Evolutionary conservation across 1,139 yeast genomes (phyloP).

Genomic region (Yamadazyma mexicana): DNA sequence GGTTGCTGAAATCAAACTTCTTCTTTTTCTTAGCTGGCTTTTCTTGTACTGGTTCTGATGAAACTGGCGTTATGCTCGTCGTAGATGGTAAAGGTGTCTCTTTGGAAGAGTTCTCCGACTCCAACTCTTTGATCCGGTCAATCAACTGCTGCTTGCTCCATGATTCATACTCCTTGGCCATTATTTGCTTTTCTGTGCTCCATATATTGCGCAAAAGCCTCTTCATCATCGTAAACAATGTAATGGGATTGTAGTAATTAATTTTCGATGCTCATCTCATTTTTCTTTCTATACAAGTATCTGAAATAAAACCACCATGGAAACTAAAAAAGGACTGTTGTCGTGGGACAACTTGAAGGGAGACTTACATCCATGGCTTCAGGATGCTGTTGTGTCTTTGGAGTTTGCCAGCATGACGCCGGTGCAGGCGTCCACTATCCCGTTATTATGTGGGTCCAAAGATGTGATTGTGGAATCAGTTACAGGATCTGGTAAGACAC

Average conservation of each 20-base stretch:
- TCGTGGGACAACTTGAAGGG: constrained; percentile 37
- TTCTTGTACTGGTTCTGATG: neutral
- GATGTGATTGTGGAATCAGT: constrained; percentile 97
- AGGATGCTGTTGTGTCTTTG: constrained; percentile 66
- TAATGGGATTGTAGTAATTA: no score
- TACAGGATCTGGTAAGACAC: constrained; percentile 95
- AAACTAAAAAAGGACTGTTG: constrained; percentile 35
- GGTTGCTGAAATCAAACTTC: constrained; percentile 67
- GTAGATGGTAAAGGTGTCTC: no score
- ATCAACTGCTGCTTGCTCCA: constrained; percentile 59
- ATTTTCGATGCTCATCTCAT: constrained; percentile 11
- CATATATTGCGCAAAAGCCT: constrained; percentile 17
- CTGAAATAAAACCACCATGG: constrained; percentile 20
- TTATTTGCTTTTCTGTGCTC: constrained; percentile 6
- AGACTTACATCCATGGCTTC: constrained; percentile 44
- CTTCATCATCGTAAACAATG: constrained; percentile 25
- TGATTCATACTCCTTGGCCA: constrained; percentile 28
- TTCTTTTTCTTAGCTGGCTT: constrained; percentile 27
- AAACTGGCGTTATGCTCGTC: no score
- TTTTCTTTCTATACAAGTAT: neutral
- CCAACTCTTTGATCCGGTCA: constrained; percentile 48
- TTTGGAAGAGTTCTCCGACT: constrained; percentile 16
- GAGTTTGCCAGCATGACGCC: constrained; percentile 92
- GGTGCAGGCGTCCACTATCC: constrained; percentile 94
- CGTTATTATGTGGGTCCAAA: constrained; percentile 80